Evolutionary conservation across 805 yeast genomes (phyloP).

Genomic region (Grigorovia yakushimaensis): DNA sequence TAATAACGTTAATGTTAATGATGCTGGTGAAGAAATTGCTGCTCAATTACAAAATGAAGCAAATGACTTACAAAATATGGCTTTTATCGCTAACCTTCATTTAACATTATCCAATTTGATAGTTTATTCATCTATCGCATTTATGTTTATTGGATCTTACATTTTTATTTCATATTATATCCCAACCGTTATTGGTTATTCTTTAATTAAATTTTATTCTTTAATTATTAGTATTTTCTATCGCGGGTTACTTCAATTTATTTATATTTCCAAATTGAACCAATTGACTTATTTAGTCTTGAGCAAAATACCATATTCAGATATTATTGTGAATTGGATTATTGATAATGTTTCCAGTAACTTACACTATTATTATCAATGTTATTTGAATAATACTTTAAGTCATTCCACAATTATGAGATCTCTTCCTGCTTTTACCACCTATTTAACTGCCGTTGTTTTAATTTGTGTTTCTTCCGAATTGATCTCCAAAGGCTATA

Average conservation of each 20-base stretch:
- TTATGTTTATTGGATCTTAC: slow-evolving; percentile 27
- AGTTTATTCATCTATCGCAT: slow-evolving; percentile 22
- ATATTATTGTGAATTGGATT: slow-evolving; percentile 10
- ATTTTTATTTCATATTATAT: slow-evolving; percentile 36
- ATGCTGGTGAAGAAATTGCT: slow-evolving; percentile 1
- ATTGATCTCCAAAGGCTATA: slow-evolving; percentile 17
- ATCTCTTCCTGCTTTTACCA: slow-evolving; percentile 21
- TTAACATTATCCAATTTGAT: slow-evolving; percentile 15
- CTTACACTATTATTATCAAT: slow-evolving; percentile 10
- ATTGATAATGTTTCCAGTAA: slow-evolving; percentile 3
- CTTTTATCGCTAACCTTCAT: slow-evolving; percentile 20
- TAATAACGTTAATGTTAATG: slow-evolving; percentile 1
- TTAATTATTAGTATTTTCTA: slow-evolving; percentile 7
- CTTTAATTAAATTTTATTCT: slow-evolving; percentile 14
- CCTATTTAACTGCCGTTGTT: slow-evolving; percentile 19
- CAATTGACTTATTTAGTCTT: slow-evolving; percentile 3
- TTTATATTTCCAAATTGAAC: slow-evolving; percentile 3
- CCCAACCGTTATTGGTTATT: slow-evolving; percentile 39
- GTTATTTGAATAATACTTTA: slow-evolving; percentile 12
- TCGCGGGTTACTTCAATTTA: slow-evolving; percentile 11
- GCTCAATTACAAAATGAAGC: slow-evolving; percentile 5
- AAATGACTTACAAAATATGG: slow-evolving; percentile 10
- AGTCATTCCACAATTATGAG: slow-evolving; percentile 18
- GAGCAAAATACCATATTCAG: slow-evolving; percentile 4
- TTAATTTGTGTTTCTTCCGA: slow-evolving; percentile 20